A percentile compares a stretch with the other conserved stretches of the same genome.
phyloP scores from a whole-genome alignment of 139 green algal genomes.

The Asterochloris erici region DNA sequence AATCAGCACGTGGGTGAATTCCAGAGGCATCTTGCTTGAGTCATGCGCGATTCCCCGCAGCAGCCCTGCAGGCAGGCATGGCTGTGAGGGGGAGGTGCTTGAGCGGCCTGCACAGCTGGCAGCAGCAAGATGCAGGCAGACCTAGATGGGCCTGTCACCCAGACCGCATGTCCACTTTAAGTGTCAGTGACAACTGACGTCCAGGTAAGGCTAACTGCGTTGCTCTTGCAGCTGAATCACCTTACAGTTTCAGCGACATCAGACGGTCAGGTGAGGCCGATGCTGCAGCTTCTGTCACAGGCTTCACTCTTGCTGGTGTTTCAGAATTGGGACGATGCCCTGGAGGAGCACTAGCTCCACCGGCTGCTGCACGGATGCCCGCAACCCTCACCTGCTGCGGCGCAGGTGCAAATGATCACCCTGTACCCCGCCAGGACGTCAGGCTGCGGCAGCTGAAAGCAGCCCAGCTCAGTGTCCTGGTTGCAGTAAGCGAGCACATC shows the following conservation, averaged over 20 bases:
- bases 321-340: too few species aligned
- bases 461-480: slow-evolving; percentile 1
- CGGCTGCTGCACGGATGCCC: too few species aligned
- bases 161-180: not conserved
- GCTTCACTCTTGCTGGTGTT: too few species aligned
- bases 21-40: not conserved
- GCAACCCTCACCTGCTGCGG: slow-evolving; percentile 19
- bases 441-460: slow-evolving; percentile 21
- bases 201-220: too few species aligned
- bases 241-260: too few species aligned
- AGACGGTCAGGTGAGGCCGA: too few species aligned
- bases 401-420: slow-evolving; percentile 48
- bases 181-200: too few species aligned
- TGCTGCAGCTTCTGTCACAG: too few species aligned
- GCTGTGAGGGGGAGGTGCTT: too few species aligned
- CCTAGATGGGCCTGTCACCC: not conserved
- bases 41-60: slow-evolving; percentile 11
- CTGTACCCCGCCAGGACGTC: slow-evolving; percentile 3
- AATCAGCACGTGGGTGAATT: slow-evolving; percentile 65
- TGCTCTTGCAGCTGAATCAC: too few species aligned
- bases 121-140: not conserved
- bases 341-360: too few species aligned
- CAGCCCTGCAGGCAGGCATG: slow-evolving; percentile 5
- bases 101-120: too few species aligned
- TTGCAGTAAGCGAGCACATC: slow-evolving; percentile 39